A percentile compares a stretch with the other conserved stretches of the same genome.
Evolutionary conservation across 306 rosid species (phyloP).

Genomic region (Castanospermum australe): DNA sequence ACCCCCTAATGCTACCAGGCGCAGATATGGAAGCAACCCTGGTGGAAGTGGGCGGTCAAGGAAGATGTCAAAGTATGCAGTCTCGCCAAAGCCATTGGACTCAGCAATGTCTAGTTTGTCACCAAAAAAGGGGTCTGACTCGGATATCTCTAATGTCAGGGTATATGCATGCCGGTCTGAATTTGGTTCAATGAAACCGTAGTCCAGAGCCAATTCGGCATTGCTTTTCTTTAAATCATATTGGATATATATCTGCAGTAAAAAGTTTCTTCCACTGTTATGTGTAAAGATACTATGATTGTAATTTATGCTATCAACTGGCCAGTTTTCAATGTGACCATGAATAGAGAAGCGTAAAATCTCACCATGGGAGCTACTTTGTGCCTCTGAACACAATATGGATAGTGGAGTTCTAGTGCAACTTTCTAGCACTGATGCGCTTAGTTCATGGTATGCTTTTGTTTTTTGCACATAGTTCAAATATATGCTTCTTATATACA

Average conservation of each 20-base stretch:
- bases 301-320: slow-evolving; percentile 6
- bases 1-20: slow-evolving; percentile 83
- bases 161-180: slow-evolving; percentile 64
- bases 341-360: background rate
- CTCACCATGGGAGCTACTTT: background rate
- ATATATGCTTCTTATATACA: background rate
- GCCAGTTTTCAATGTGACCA: background rate
- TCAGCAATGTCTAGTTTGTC: slow-evolving; percentile 91
- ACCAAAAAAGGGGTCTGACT: slow-evolving; percentile 74
- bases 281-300: background rate
- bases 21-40: slow-evolving; percentile 67
- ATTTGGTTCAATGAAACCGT: slow-evolving; percentile 77
- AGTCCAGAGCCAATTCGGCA: slow-evolving; percentile 92
- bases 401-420: background rate
- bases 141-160: slow-evolving; percentile 70
- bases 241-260: slow-evolving; percentile 75
- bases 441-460: background rate
- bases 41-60: slow-evolving; percentile 61
- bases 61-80: slow-evolving; percentile 74
- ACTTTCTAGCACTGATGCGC: background rate
- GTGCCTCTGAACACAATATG: background rate
- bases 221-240: slow-evolving; percentile 88
- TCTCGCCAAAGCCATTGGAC: slow-evolving; percentile 70
- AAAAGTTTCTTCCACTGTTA: slow-evolving; percentile 4
- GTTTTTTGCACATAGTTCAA: slow-evolving; percentile 9